Evolutionary conservation across 179 eudicot genomes (phyloP).

Genomic region (Silene vulgaris): DNA sequence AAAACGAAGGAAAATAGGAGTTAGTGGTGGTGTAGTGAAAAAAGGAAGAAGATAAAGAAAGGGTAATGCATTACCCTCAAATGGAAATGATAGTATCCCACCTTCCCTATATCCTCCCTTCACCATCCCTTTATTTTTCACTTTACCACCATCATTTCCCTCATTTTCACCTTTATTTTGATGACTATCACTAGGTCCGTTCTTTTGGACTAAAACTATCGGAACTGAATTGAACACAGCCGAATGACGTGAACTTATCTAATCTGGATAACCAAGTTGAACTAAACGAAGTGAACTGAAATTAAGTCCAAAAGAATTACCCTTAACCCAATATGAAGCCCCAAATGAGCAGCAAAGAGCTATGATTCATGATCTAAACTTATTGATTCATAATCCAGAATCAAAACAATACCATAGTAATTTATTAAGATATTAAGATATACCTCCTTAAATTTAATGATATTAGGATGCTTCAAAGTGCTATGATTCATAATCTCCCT

Average conservation of each 20-base stretch:
- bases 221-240: neutral
- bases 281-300: neutral
- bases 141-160: neutral
- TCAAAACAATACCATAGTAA: neutral
- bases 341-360: too few species aligned
- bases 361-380: too few species aligned
- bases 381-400: neutral
- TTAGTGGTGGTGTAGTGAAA: neutral
- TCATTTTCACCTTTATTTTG: neutral
- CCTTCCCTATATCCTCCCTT: neutral
- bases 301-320: neutral
- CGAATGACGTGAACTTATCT: neutral
- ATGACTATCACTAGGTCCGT: neutral
- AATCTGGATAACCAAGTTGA: neutral
- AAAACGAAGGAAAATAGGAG: neutral
- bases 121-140: neutral
- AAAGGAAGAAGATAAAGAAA: neutral
- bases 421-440: neutral
- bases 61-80: neutral
- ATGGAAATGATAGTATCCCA: neutral
- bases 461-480: constrained; percentile 76
- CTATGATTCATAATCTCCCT: constrained; percentile 85
- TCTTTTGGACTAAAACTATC: neutral
- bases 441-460: constrained; percentile 78
- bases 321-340: too few species aligned